Base-by-base conservation (phyloP, 2,329 filamentous ascomycete species). In the Neofusicoccum ribis region DNA sequence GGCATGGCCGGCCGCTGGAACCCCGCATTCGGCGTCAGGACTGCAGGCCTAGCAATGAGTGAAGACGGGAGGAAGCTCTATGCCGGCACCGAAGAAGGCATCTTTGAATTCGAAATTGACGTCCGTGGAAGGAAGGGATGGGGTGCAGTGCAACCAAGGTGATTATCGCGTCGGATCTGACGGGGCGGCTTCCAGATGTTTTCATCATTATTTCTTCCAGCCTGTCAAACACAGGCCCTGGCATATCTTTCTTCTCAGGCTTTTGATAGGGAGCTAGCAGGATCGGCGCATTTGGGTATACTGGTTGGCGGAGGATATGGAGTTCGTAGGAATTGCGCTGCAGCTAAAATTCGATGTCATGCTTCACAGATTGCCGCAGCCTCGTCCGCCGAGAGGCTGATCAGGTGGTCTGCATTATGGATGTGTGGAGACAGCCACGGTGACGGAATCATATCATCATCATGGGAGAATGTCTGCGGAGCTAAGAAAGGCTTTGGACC, bases 41-140 rank as follows among this genome's bases (percentile, higher is more conserved):
- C 81, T 20, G 81, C 81, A 5, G 82, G 82, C 5, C 68, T 83
- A 62, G 81, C 81, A 5, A 80, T 83, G 73, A 83, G 80, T 71
- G 72, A 76, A 31, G 81, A 84, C 70, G 81, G 81, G 8, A 70
- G 78, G 20, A 81, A 71, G 63, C 70, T 84, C 41, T 83, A 81
- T 71, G 81, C 77, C 41, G 80, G 79, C 5, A 81, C 78, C 39
- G 88, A 91, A 72, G 88, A 91, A 69, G 91, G 91, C 64, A 89
- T 93, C 63, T 91, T 91, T 71, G 89, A 93, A 77, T 87, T 91
- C 70, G 84, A 83, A 39, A 83, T 93, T 68, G 88, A 92, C 72
- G 70, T 88, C 17, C 81, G 85, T 56, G 82, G 80, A 65, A 83
- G 91, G 66, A 90, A 87, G 75, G 75, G 72, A 46, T 79, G 76